Evolutionary conservation across 306 rosid genomes (phyloP).

Genomic region (Cajanus cajan): DNA sequence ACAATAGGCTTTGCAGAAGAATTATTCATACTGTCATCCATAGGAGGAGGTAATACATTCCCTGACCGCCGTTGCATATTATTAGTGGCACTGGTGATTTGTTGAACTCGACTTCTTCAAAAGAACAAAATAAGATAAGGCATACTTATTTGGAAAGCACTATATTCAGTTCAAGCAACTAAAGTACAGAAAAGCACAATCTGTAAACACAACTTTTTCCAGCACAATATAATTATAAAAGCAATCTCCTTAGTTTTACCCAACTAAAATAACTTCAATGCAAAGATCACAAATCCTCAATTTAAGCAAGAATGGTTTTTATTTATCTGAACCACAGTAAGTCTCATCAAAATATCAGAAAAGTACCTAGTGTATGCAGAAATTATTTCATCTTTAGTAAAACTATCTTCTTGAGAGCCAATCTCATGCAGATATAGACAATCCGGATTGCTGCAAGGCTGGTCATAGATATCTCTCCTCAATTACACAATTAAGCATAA

Average conservation of each 20-base stretch:
- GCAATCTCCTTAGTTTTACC: background rate
- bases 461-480: slow-evolving; percentile 34
- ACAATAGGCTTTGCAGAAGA: slow-evolving; percentile 61
- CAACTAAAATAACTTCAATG: background rate
- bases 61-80: slow-evolving; percentile 80
- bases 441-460: slow-evolving; percentile 99
- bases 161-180: slow-evolving; percentile 18
- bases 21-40: slow-evolving; percentile 59
- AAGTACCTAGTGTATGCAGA: slow-evolving; percentile 92
- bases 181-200: background rate
- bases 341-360: background rate
- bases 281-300: background rate
- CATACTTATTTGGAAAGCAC: slow-evolving; percentile 34
- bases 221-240: background rate
- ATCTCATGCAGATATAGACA: slow-evolving; percentile 96
- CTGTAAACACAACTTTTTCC: background rate
- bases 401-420: slow-evolving; percentile 97
- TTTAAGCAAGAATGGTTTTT: background rate
- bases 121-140: slow-evolving; percentile 41
- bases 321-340: background rate
- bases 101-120: slow-evolving; percentile 94
- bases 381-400: slow-evolving; percentile 94
- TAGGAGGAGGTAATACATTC: slow-evolving; percentile 74
- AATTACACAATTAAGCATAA: slow-evolving; percentile 21
- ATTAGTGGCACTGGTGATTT: slow-evolving; percentile 72